Conservation (phyloP, 768 basidiomycete genomes). For the Rhodotorula taiwanensis region DNA sequence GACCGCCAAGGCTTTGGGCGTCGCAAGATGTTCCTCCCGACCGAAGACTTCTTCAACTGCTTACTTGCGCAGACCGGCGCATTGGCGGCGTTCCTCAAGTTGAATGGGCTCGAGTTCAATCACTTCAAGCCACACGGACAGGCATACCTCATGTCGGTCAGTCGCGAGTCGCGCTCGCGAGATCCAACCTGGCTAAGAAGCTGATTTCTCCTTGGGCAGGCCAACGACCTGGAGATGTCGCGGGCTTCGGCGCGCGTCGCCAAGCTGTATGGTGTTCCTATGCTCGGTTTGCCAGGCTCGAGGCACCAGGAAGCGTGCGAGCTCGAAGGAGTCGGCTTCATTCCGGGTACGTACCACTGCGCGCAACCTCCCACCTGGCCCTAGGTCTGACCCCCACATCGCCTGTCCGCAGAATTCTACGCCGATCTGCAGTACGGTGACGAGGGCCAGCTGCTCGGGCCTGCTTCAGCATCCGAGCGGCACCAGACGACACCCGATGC, state of each 20-base stretch:
- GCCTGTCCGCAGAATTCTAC: constrained; percentile 60
- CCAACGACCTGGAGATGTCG: constrained; percentile 54
- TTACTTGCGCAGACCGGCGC: constrained; percentile 67
- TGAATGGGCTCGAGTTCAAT: constrained; percentile 53
- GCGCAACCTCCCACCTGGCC: too few relatives aligned
- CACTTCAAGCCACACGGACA: constrained; percentile 57
- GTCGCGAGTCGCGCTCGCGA: neutral
- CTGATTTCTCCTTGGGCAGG: constrained; percentile 29
- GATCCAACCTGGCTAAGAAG: neutral
- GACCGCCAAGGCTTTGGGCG: constrained; percentile 28
- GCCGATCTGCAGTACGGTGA: constrained; percentile 59
- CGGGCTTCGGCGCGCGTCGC: constrained; percentile 54
- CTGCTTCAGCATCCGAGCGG: constrained; percentile 49
- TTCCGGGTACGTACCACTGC: constrained; percentile 56
- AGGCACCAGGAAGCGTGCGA: constrained; percentile 56
- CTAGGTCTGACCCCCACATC: too few relatives aligned
- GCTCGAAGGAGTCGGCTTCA: constrained; percentile 56
- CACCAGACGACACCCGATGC: constrained; percentile 49
- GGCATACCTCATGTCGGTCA: constrained; percentile 54
- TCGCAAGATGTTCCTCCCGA: neutral
- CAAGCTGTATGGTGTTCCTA: constrained; percentile 55
- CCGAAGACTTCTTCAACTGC: constrained; percentile 57
- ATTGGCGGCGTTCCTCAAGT: constrained; percentile 55
- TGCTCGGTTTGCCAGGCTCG: constrained; percentile 61
- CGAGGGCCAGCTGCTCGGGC: constrained; percentile 36